Base-by-base conservation (phyloP, 352 stramenopile species). In the Pythium angustatum region DNA sequence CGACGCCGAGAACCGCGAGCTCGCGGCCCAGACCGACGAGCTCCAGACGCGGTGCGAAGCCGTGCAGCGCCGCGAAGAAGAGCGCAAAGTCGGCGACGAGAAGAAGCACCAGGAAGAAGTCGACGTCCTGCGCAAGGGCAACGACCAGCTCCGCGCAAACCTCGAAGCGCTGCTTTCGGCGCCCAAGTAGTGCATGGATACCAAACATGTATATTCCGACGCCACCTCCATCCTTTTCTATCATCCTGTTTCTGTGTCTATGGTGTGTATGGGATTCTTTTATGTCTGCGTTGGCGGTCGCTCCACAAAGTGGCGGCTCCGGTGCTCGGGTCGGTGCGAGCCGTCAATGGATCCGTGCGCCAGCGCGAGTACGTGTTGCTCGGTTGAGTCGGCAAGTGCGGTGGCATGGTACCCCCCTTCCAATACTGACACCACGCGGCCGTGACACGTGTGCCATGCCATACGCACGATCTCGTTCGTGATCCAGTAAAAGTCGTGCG, bases 131-230 rank as follows among this genome's bases (percentile, higher is more conserved):
- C 87, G 88, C 44, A 91, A 91, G 62, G 87, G 81, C 43, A 97
- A 97, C 66, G 88, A 96, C 50, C 83, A 96, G 68, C 76, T 97
- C 49, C 97, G 97, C 71, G 77, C 81, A n/a, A 97, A 76, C 58
- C 82, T 98, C 44, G 93, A 97, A 71, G 83, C 77, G 51, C 76
- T 97, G 66, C 68, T 91, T 1, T 72, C 80, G 6, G 75, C 78
- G 40, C 79, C 80, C 19, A 89, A 88, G 75, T 88, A 54, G n/a
- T 15, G 7, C 38, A 45, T 45, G 5, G 7, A 45, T 12, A n/a
- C n/a, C n/a, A n/a, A n/a, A n/a, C n/a, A n/a, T n/a, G n/a, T n/a
- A n/a, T n/a, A n/a, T n/a, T n/a, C n/a, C n/a, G n/a, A n/a, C n/a
- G n/a, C n/a, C n/a, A n/a, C n/a, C n/a, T n/a, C n/a, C n/a, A n/a